Evolutionary conservation across 192 early-diverging fungal species (phyloP), one percentile per base, ranked within the genome.

Genomic region (Entomortierella chlamydospora): DNA sequence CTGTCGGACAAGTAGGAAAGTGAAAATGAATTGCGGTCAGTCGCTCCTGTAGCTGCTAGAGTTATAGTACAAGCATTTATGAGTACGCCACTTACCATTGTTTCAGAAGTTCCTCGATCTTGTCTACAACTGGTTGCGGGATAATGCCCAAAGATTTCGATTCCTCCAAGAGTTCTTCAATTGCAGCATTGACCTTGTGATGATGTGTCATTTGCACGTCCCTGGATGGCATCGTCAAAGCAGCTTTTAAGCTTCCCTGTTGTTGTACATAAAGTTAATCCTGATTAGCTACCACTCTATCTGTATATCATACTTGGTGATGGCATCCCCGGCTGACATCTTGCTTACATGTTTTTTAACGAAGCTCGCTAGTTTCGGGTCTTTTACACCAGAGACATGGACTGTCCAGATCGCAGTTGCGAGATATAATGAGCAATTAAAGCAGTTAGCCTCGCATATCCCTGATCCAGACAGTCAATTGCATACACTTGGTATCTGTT

Each of bases 321-420:
- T n/a, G n/a, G 34, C 41, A 41, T 15, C 51, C 25, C 0, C 25
- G 2, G 4, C 26, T 51, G 34, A 34, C 23, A 20, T 37, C 17
- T 17, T 31, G 3, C 73, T 8, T 70, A 79, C 76, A 56, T 79
- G 62, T 23, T 64, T 66, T 33, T 79, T 79, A 58, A 79, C 56
- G 25, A 79, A 70, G 23, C 31, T 43, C 5, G 47, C 50, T 8
- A 69, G 49, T 29, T 54, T 66, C 31, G 76, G 76, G 45, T 79
- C 76, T 18, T 70, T 22, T 6, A 57, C 68, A 30, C 76, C 76
- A 47, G 58, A 65, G 39, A 79, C 52, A 29, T 79, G 62, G n/a
- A 79, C 76, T 79, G 28, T 54, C n/a, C 22, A 22, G 15, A 22
- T 50, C 22, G 5, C 22, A 23, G 17, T 10, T 50, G 3, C 4